Conservation (phyloP, 192 early-diverging fungal species). For the Globomyces pollinis-pini region DNA sequence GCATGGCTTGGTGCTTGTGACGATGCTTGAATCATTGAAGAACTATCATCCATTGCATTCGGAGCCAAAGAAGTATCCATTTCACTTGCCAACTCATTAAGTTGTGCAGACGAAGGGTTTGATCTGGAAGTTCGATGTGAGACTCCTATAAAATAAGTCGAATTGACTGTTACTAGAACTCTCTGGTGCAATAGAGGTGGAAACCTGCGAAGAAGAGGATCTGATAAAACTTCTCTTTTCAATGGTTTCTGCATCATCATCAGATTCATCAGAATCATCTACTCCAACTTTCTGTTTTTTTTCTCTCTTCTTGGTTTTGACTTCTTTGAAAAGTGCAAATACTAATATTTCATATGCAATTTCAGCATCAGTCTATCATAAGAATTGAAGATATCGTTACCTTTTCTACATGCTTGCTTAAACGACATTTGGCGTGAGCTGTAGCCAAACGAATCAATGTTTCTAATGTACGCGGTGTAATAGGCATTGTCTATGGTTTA, state of each 20-base stretch:
- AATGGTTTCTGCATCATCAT: constrained; percentile 11
- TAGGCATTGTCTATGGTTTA: constrained; percentile 68
- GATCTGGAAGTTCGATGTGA: no score
- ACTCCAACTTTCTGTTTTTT: constrained; percentile 19
- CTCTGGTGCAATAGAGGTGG: not conserved
- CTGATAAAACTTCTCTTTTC: not conserved
- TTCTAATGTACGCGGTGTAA: constrained; percentile 97
- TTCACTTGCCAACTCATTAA: no score
- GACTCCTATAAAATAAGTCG: no score
- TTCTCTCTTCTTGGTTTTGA: constrained; percentile 38
- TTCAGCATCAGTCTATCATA: no score
- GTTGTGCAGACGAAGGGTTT: no score
- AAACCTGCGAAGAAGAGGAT: not conserved
- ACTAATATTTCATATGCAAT: constrained; percentile 73
- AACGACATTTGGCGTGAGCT: constrained; percentile 88
- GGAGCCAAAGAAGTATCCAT: no score
- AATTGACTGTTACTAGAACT: no score
- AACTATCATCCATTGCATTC: not conserved
- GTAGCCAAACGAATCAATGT: constrained; percentile 94
- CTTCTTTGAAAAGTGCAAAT: constrained; percentile 90
- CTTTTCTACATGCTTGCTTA: constrained; percentile 72
- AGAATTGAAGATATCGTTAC: no score
- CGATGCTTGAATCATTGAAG: not conserved
- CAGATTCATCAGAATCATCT: constrained; percentile 15
- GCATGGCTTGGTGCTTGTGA: not conserved